These are phyloP conservation scores for Geotrichum citri-aurantii DNA, from an alignment of 1,139 yeast genomes.

Conservation along the genomic window DNA sequence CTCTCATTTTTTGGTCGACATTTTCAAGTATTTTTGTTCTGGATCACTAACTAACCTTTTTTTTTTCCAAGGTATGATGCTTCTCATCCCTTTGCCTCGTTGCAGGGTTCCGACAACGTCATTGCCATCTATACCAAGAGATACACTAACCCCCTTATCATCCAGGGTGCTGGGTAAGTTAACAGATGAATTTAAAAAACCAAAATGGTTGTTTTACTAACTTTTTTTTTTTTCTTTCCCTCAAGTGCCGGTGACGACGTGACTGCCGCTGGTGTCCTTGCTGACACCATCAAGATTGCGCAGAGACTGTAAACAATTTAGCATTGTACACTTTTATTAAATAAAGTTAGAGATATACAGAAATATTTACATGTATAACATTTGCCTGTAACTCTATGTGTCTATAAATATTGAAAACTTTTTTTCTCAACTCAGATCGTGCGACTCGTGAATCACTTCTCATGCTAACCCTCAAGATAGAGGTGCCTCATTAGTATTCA, in stretches of 20 bases:
- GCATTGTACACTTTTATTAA: background rate
- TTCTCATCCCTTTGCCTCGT: slow-evolving; percentile 92
- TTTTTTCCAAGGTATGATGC: slow-evolving; percentile 40
- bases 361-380: too few relatives aligned
- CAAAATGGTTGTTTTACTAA: background rate
- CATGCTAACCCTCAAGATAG: too few relatives aligned
- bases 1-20: background rate
- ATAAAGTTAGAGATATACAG: background rate
- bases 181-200: background rate
- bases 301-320: slow-evolving; percentile 48
- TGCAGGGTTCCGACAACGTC: slow-evolving; percentile 94
- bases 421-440: too few relatives aligned
- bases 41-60: background rate
- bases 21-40: too few relatives aligned
- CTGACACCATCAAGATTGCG: slow-evolving; percentile 85
- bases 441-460: too few relatives aligned
- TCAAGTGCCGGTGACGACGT: slow-evolving; percentile 87
- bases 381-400: too few relatives aligned
- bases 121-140: slow-evolving; percentile 86
- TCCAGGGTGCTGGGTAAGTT: slow-evolving; percentile 84
- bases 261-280: slow-evolving; percentile 96
- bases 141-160: slow-evolving; percentile 84
- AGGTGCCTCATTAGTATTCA: too few relatives aligned
- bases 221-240: background rate
- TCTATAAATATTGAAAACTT: too few relatives aligned